Conservation (phyloP, 495 filamentous ascomycete genomes). For the Neurospora tetraspora region DNA sequence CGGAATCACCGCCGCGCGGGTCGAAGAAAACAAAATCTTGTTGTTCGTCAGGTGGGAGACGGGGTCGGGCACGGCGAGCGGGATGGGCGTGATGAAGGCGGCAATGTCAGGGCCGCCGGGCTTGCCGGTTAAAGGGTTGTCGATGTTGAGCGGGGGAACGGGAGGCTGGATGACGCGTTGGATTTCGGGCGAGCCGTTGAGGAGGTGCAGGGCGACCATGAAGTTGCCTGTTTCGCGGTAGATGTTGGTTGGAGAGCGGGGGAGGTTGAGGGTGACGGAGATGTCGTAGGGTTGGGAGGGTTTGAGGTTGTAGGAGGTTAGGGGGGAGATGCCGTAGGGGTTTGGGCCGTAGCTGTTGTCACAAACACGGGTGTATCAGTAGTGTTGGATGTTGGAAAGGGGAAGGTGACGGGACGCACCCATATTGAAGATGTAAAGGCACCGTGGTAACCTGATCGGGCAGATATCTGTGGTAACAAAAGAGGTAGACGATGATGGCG, state of each 20-base stretch:
- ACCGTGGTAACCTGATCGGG: conserved; percentile 57
- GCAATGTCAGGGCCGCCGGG: not conserved
- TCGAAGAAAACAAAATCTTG: conserved; percentile 24
- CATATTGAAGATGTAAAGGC: conserved; percentile 72
- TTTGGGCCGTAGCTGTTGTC: conserved; percentile 29
- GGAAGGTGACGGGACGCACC: conserved; percentile 29
- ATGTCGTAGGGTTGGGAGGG: conserved; percentile 54
- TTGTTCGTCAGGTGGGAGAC: conserved; percentile 11
- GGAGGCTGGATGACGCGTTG: not conserved
- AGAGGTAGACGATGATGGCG: conserved; percentile 55
- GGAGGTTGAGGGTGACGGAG: conserved; percentile 46
- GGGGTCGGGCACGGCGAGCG: conserved; percentile 2
- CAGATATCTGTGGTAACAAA: conserved; percentile 77
- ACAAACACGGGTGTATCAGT: too few species aligned
- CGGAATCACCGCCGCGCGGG: conserved; percentile 30
- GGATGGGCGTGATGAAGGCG: conserved; percentile 1
- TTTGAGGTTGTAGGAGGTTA: conserved; percentile 34
- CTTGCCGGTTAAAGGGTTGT: conserved; percentile 8
- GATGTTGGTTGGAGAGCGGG: conserved; percentile 49
- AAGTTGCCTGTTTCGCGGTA: conserved; percentile 60
- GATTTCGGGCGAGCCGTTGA: conserved; percentile 23
- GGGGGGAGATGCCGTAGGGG: conserved; percentile 42
- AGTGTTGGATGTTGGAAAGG: not conserved
- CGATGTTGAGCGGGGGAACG: not conserved
- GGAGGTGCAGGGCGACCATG: conserved; percentile 75